phyloP scores from a whole-genome alignment of 768 basidiomycete genomes.

The Boletus rubroflammeus region DNA sequence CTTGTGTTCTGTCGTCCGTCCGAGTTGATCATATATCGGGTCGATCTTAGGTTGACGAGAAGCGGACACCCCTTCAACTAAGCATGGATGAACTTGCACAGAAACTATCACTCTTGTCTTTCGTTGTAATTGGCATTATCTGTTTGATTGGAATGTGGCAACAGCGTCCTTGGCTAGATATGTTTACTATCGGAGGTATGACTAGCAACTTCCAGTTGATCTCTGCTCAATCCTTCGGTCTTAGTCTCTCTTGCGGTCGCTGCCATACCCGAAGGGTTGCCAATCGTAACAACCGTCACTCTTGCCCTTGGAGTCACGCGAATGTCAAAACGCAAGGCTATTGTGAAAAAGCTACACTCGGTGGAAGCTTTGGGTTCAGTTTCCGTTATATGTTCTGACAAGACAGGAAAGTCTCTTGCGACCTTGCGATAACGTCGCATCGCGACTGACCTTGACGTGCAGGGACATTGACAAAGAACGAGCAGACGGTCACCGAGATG shows the following conservation, averaged over 20 bases:
- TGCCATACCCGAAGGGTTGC: slow-evolving; percentile 94
- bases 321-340: slow-evolving; percentile 93
- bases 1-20: neutral
- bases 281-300: slow-evolving; percentile 96
- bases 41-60: slow-evolving; percentile 63
- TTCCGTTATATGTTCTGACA: slow-evolving; percentile 97
- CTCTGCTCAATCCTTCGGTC: slow-evolving; percentile 14
- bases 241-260: slow-evolving; percentile 96
- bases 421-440: neutral
- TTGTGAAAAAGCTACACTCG: slow-evolving; percentile 94
- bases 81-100: slow-evolving; percentile 97
- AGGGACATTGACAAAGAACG: slow-evolving; percentile 93
- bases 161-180: slow-evolving; percentile 86
- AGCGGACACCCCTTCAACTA: slow-evolving; percentile 86
- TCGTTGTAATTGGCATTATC: slow-evolving; percentile 92
- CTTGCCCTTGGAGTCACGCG: slow-evolving; percentile 90
- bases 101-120: slow-evolving; percentile 84
- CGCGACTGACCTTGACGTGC: slow-evolving; percentile 1
- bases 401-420: slow-evolving; percentile 61
- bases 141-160: slow-evolving; percentile 88
- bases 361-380: slow-evolving; percentile 93
- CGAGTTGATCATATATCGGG: neutral
- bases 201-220: neutral
- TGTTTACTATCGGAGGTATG: slow-evolving; percentile 98
- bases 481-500: slow-evolving; percentile 88